Evolutionary conservation across 2,329 filamentous ascomycete genomes (phyloP).

Genomic region (Periconia digitata): DNA sequence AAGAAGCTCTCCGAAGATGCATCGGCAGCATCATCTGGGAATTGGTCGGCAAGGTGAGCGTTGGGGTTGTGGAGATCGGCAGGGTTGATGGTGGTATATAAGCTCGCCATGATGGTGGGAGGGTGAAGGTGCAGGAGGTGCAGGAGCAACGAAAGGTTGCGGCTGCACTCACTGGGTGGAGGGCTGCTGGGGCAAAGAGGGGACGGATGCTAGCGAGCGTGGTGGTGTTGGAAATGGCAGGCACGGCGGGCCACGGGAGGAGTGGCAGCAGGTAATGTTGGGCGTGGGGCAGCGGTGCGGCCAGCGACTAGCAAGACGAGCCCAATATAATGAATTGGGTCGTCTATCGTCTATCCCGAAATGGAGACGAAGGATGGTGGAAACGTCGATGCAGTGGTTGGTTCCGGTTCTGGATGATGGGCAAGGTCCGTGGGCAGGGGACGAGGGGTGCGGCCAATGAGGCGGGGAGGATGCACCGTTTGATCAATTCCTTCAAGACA

Average conservation of each 20-base stretch:
- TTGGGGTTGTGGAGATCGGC: slow-evolving; percentile 7
- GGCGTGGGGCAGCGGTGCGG: neutral
- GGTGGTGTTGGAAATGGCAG: neutral
- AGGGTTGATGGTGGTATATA: slow-evolving; percentile 10
- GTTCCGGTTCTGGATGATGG: neutral
- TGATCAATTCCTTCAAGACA: neutral
- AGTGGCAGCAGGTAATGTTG: neutral
- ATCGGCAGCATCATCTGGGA: neutral
- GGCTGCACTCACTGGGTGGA: neutral
- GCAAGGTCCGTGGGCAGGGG: neutral
- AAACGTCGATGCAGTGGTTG: neutral
- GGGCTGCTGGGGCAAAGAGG: neutral
- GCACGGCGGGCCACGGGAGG: neutral
- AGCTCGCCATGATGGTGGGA: neutral
- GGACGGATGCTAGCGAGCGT: neutral
- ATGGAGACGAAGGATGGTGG: too few species aligned
- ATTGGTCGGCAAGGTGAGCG: neutral
- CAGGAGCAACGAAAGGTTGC: neutral
- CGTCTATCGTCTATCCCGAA: too few species aligned
- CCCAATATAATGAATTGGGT: neutral
- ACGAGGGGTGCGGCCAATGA: neutral
- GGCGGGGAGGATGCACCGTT: neutral
- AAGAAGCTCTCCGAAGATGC: neutral
- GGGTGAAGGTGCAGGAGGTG: neutral
- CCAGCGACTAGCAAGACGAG: neutral